A percentile compares a stretch with the other conserved stretches of the same genome.
phyloP scores from a whole-genome alignment of 352 stramenopile species.

The Blastocystis sp. region DNA sequence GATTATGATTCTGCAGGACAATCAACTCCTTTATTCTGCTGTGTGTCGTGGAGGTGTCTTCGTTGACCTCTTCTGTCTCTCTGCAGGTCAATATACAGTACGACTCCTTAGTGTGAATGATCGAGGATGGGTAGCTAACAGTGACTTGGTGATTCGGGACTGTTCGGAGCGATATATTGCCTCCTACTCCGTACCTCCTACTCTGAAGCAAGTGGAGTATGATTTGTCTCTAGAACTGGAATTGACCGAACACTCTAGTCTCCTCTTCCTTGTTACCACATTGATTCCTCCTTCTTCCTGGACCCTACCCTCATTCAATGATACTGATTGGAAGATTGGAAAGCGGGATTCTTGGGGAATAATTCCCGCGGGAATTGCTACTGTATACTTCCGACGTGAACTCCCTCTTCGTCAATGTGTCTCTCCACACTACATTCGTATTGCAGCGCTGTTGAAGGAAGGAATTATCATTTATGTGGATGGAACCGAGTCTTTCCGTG shows the following conservation, averaged over 20 bases:
- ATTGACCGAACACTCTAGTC: not conserved
- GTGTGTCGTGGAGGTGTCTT: not conserved
- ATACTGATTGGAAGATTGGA: not conserved
- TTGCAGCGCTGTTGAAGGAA: not conserved
- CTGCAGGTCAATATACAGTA: not conserved
- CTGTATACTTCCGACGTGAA: slow-evolving; percentile 20
- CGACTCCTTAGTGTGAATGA: not conserved
- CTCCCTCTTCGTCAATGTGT: not conserved
- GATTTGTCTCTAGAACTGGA: not conserved
- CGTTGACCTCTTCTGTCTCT: not conserved
- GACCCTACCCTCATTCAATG: not conserved
- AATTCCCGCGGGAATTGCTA: not conserved
- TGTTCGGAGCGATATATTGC: not conserved
- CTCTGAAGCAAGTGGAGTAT: not conserved
- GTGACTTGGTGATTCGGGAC: slow-evolving; percentile 10
- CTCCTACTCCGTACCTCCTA: not conserved
- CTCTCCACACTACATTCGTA: not conserved
- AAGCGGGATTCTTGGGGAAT: not conserved
- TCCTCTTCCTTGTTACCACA: not conserved
- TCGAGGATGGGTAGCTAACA: not conserved
- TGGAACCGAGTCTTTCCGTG: not conserved
- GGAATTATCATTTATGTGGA: slow-evolving; percentile 9
- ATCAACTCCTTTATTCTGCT: not conserved
- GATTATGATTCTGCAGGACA: not conserved
- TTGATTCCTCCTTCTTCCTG: not conserved